phyloP scores from a whole-genome alignment of 345 rosid genomes.

The Streptanthus diversifolius region DNA sequence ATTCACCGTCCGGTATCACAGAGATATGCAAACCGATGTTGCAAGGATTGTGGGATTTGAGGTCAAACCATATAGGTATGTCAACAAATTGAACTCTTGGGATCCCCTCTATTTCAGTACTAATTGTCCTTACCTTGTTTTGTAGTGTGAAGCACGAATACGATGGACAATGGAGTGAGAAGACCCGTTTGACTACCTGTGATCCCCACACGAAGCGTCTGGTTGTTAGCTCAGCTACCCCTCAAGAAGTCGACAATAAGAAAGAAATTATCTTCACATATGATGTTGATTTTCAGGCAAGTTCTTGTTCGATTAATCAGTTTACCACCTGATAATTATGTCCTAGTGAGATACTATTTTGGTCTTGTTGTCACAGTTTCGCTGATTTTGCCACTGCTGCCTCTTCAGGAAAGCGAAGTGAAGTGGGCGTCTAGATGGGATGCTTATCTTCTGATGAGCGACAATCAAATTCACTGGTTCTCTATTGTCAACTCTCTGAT shows the following conservation, averaged over 20 bases:
- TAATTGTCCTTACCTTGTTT: neutral
- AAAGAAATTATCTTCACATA: slow-evolving; percentile 86
- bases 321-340: neutral
- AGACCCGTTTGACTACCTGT: slow-evolving; percentile 71
- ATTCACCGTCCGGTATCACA: slow-evolving; percentile 84
- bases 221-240: slow-evolving; percentile 75
- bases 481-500: slow-evolving; percentile 77
- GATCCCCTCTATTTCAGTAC: neutral
- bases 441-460: slow-evolving; percentile 77
- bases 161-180: slow-evolving; percentile 71
- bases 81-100: neutral
- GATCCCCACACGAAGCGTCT: slow-evolving; percentile 74
- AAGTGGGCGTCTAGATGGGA: slow-evolving; percentile 94
- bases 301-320: slow-evolving; percentile 15
- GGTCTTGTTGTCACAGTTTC: slow-evolving; percentile 9
- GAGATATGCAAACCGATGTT: slow-evolving; percentile 62
- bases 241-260: slow-evolving; percentile 78
- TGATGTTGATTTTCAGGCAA: slow-evolving; percentile 84
- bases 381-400: neutral
- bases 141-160: slow-evolving; percentile 79
- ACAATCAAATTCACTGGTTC: slow-evolving; percentile 81
- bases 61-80: slow-evolving; percentile 87
- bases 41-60: slow-evolving; percentile 97
- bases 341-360: neutral
- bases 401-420: slow-evolving; percentile 64